Evolutionary conservation across 2,329 filamentous ascomycete genomes (phyloP), one percentile per base, ranked within the genome.

Genomic region (Alternaria triticimaculans): DNA sequence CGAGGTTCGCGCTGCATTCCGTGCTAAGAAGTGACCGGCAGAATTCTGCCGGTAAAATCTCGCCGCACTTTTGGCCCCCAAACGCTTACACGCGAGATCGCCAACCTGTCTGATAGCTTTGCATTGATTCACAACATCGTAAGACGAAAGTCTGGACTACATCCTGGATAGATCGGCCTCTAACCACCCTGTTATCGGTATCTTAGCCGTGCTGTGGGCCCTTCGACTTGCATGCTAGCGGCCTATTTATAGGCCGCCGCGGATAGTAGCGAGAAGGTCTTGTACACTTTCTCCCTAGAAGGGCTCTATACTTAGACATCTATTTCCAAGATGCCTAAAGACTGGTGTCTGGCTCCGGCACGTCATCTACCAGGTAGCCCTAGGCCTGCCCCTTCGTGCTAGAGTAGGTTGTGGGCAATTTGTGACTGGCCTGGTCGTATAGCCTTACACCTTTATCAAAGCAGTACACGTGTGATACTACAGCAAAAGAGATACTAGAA

Each of bases 381-480:
- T 11, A 9, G 46, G 5, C n/a, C 25, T 49, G 15, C 23, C 15
- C 0, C 1, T 18, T 18, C 5, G 3, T 25, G 10, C 44, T 15
- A 6, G 1, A 18, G 5, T 14, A 5, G 12, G 14, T n/a, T 9
- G 20, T 37, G 8, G 18, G 14, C 0, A n/a, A 2, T 20, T 7
- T 25, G 5, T 18, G 11, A 41, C 11, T 41, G 18, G n/a, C 20
- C 0, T 37, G 28, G 9, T 37, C 50, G 28, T 54, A 54, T 37
- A 37, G 20, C 14, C 50, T 41, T 41, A 54, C 28, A 15, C 9
- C 33, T 18, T 15, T 18, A 15, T 23, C 12, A 23, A 11, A 21
- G n/a, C 5, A 45, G 10, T 2, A 14, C 43, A 45, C 4, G 3
- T 21, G 21, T 21, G 5, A 21, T 21, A 5, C 21, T 14, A 11